Evolutionary conservation across 257 asterid species (phyloP).

Genomic region (Cinchona pubescens): DNA sequence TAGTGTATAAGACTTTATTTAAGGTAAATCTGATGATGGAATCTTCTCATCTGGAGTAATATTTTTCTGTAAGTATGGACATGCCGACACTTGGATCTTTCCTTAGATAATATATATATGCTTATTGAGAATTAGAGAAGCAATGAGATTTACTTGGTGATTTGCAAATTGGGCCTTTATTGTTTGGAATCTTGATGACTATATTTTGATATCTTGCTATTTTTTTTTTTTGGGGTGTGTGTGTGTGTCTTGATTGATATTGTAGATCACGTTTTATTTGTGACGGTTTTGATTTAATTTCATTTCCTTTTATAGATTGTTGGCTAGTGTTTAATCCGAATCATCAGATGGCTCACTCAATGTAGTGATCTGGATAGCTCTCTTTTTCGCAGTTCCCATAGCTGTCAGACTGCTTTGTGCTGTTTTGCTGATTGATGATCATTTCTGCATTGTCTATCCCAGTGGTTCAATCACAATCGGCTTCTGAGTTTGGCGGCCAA

Average conservation of each 20-base stretch:
- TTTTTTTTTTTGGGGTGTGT: too few relatives aligned
- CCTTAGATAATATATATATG: not conserved
- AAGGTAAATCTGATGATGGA: not conserved
- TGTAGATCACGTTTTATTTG: not conserved
- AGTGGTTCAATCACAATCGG: constrained; percentile 37
- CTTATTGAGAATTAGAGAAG: not conserved
- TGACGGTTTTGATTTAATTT: constrained; percentile 4
- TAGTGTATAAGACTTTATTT: not conserved
- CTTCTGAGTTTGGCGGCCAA: constrained; percentile 50
- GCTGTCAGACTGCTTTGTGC: constrained; percentile 15
- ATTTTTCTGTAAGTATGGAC: not conserved
- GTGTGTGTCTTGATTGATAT: not conserved
- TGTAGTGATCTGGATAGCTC: constrained; percentile 31
- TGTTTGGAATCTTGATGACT: not conserved
- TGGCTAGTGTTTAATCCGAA: constrained; percentile 20
- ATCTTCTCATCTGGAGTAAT: not conserved
- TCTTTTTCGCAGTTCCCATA: constrained; percentile 26
- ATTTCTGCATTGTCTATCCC: constrained; percentile 23
- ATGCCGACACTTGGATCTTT: not conserved
- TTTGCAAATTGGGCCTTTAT: not conserved
- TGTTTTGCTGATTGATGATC: constrained; percentile 46
- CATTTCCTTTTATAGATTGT: constrained; percentile 35
- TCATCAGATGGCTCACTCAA: constrained; percentile 51
- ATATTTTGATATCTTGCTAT: not conserved
- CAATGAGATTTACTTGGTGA: not conserved